Base-by-base conservation (phyloP, 352 stramenopile genomes). In the Elongisporangium prolatum region DNA sequence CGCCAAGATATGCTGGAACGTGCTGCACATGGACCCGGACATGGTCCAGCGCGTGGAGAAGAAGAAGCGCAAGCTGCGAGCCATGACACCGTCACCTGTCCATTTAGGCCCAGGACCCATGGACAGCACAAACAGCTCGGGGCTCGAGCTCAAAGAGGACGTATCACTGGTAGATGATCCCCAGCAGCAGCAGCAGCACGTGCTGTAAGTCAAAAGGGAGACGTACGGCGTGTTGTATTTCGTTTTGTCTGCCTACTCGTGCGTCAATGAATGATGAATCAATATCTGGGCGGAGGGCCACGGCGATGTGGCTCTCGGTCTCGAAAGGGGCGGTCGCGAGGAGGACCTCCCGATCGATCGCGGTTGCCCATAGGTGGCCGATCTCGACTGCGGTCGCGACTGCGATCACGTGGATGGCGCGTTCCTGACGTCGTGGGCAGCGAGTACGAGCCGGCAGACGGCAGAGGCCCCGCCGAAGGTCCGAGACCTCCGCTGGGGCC, bases 1-100 rank as follows among this genome's bases (percentile, higher is more conserved):
- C 50, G 68, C 77, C 10, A 90, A 90, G 69, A 90, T 90, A 53
- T 90, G 77, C 65, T 90, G 80, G 80, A 90, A 90, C 49, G 80
- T 90, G 59, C 69, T 90, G 38, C 80, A 90, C 57, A 78, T 87
- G 72, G 80, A 90, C 65, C 77, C 82, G 48, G 80, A 87, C 50
- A 88, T 90, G 74, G 61, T 90, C 21, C 73, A 86, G 22, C 80
- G 80, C 52, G 80, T 88, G 16, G 72, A 87, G 62, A 90, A 88
- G 61, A 86, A 81, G 58, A 77, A 78, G 44, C 74, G 80, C 40
- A 79, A 76, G 37, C 37, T 86, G 51, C 71, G 81, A 50, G 57
- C 50, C 37, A 47, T 18, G 16, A 21, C 51, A 37, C 3, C 58
- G 14, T n/a, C 58, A 20, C 60, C 51, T 2, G 55, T n/a, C n/a